Base-by-base conservation (phyloP, 352 stramenopile genomes). In the Plasmopara viticola region DNA sequence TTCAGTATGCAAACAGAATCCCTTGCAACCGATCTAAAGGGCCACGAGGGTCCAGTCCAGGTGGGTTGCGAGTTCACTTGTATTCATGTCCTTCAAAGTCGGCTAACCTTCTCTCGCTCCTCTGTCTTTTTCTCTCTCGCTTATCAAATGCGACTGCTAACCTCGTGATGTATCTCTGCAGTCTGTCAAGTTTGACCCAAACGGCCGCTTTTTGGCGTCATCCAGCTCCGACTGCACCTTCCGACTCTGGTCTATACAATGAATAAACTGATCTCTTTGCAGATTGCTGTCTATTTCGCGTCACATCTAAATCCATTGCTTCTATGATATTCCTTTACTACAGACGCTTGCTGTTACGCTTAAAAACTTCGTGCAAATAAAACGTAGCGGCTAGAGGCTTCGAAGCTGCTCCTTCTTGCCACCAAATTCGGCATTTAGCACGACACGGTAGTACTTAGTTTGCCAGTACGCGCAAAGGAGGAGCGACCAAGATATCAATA, bases 1-100 rank as follows among this genome's bases (percentile, higher is more conserved):
- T 92, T 96, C 55, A 87, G 84, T 61, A 72, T 95, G 44, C 80
- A 83, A 64, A 84, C 59, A 9, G 72, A 90, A 28, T 51, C 70
- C 49, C 52, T 90, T 14, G 61, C 90, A 20, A 62, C 66, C 6
- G 73, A 97, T 63, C 68, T 97, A 48, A 87, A 90, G 43, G 87
- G 78, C 44, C 94, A 98, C 71, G 87, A 97, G 15, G 91, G 88
- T 46, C 84, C 88, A 31, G 88, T 98, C n/a, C 94, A 98, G 81
- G 85, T 91, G 62, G 40, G 69, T 55, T 33, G 53, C 43, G 18
- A 55, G 31, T 55, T 44, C 38, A 57, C 55, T 59, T 60, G 53
- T 68, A 68, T 68, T 62, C 48, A 58, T 61, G 51, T 58, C 57
- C 38, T 18, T 15, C 18, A 56, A 13, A 44, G 46, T 34, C 17